A percentile compares a stretch with the other conserved stretches of the same genome.
Conservation (phyloP, 1,139 yeast species). For the Trichomonascaceae sp. region DNA sequence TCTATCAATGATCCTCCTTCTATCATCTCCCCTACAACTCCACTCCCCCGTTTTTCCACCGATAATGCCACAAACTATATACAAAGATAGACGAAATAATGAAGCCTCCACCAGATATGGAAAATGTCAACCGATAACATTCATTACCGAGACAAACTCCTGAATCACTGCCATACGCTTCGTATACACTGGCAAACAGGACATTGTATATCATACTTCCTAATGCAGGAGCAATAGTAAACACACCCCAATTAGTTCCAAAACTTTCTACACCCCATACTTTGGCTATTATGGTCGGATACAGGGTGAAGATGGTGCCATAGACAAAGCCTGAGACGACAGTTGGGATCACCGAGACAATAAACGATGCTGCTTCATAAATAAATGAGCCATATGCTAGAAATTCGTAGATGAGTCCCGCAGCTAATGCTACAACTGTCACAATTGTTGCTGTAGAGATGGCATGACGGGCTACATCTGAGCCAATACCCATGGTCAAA, state of each 20-base stretch:
- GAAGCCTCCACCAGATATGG: slow-evolving; percentile 21
- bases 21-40: slow-evolving; percentile 6
- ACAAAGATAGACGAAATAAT: slow-evolving; percentile 18
- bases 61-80: slow-evolving; percentile 18
- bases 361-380: slow-evolving; percentile 19
- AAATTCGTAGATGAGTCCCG: slow-evolving; percentile 25
- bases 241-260: slow-evolving; percentile 92
- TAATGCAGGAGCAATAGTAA: slow-evolving; percentile 85
- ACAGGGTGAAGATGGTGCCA: slow-evolving; percentile 79
- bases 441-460: slow-evolving; percentile 29
- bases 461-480: slow-evolving; percentile 42
- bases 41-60: slow-evolving; percentile 17
- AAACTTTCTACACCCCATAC: slow-evolving; percentile 88
- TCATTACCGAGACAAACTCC: slow-evolving; percentile 18
- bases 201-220: slow-evolving; percentile 72
- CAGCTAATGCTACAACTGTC: slow-evolving; percentile 20
- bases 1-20: too few relatives aligned
- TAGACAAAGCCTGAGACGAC: slow-evolving; percentile 63
- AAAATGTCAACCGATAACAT: slow-evolving; percentile 25
- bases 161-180: slow-evolving; percentile 27
- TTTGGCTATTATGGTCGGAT: slow-evolving; percentile 74
- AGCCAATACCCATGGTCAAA: slow-evolving; percentile 55
- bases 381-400: slow-evolving; percentile 32
- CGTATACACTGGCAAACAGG: slow-evolving; percentile 63
- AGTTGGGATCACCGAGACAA: slow-evolving; percentile 39